phyloP scores from a whole-genome alignment of 495 filamentous ascomycete genomes.

The Talaromyces proteolyticus region DNA sequence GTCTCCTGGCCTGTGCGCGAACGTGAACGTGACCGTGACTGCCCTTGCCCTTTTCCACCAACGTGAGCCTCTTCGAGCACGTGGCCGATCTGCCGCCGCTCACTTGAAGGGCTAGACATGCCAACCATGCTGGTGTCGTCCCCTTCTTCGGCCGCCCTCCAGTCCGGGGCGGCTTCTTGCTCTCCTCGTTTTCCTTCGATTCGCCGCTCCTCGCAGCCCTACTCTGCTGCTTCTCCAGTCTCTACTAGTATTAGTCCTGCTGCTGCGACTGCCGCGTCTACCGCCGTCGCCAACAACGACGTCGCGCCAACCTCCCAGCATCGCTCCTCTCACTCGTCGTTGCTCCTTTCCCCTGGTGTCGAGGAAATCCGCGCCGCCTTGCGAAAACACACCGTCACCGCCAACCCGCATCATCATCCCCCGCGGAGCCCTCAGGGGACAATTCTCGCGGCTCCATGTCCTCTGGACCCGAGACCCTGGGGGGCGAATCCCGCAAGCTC shows the following conservation, averaged over 20 bases:
- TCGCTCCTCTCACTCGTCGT: constrained; percentile 11
- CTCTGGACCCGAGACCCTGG: constrained; percentile 24
- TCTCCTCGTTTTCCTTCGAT: background rate
- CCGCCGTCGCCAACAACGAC: constrained; percentile 4
- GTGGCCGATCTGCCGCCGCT: background rate
- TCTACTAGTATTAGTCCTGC: background rate
- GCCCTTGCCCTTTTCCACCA: too few relatives aligned
- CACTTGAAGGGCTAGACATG: background rate
- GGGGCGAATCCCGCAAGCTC: constrained; percentile 16
- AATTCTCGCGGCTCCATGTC: constrained; percentile 29
- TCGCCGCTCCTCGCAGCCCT: background rate
- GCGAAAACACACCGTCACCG: constrained; percentile 36
- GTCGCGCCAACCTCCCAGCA: constrained; percentile 10
- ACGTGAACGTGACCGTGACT: too few relatives aligned
- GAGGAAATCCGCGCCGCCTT: constrained; percentile 43
- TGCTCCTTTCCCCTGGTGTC: constrained; percentile 30
- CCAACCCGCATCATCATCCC: constrained; percentile 14
- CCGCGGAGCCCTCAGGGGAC: constrained; percentile 34
- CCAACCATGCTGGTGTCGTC: constrained; percentile 41
- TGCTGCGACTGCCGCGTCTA: background rate
- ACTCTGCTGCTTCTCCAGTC: background rate
- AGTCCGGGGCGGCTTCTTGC: too few relatives aligned
- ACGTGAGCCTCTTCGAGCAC: background rate
- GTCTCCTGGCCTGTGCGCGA: background rate
- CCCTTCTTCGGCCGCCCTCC: constrained; percentile 32